Base-by-base conservation (phyloP, 768 basidiomycete genomes). In the Mycena amicta region DNA sequence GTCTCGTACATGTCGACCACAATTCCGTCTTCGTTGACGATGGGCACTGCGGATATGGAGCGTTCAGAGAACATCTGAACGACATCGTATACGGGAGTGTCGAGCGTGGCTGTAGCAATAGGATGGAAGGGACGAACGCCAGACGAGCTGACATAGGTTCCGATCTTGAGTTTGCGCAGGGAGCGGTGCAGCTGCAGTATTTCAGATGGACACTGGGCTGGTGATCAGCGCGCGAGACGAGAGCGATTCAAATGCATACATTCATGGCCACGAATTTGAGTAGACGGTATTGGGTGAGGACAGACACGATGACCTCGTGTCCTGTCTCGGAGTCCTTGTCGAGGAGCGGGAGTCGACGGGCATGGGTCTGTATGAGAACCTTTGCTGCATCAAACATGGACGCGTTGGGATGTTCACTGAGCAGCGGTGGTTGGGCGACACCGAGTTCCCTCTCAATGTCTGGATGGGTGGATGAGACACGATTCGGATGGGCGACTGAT, bases 261-360 rank as follows among this genome's bases (percentile, higher is more conserved):
- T 98, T 99, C 69, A 96, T 95, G 30, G 97, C 87, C 59, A 99
- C 95, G 73, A 98, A 98, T 74, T 98, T 98, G 76, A 99, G 88
- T 16, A 98, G 89, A 31, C 97, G 86, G 68, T 99, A 99, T 72
- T 98, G 97, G 0, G 97, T 99, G 56, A 99, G 78, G 4, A 98
- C 95, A 23, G 92, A 94, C 23, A 98, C 88, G 67, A 99, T 93
- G 41, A 98, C 88, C 75, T 98, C 95, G 53, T 96, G 93, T 8
- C 92, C 92, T 3, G 96, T 98, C 71, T 94, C 93, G 1, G 91
- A 83, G 70, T 98, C 97, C 59, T 86, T 81, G 68, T 98, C 97
- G 41, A 99, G 90, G 6, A 99, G 82, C 13, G 97, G 97, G 15
- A 98, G 78, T 27, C 97, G 88, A 40, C 96, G 87, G 1, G 97